Conservation (phyloP, 139 green algal genomes). For the Haematococcus lacustris region DNA sequence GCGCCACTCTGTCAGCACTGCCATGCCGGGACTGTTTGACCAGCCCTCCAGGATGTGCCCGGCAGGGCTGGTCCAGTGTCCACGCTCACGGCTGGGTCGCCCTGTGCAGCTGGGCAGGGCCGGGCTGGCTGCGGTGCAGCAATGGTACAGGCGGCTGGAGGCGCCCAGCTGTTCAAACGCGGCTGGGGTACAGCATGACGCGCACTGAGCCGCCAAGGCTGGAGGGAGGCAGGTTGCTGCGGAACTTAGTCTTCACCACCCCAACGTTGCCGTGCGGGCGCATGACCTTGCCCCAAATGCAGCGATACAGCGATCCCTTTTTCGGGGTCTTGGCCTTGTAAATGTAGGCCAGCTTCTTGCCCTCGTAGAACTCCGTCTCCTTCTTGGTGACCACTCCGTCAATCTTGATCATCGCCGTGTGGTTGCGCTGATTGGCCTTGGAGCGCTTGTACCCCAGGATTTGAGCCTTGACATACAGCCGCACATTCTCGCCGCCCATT, state of each 20-base stretch:
- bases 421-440: slow-evolving; percentile 79
- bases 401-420: slow-evolving; percentile 89
- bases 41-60: no score
- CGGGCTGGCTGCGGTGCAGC: no score
- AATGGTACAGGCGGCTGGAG: no score
- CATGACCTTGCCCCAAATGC: slow-evolving; percentile 92
- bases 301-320: slow-evolving; percentile 85
- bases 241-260: slow-evolving; percentile 90
- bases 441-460: slow-evolving; percentile 63
- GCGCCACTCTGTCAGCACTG: no score
- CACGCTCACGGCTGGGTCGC: no score
- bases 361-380: slow-evolving; percentile 93
- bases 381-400: slow-evolving; percentile 79
- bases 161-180: slow-evolving; percentile 43
- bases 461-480: slow-evolving; percentile 54
- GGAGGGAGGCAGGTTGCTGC: slow-evolving; percentile 86
- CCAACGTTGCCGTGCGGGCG: slow-evolving; percentile 86
- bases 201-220: slow-evolving; percentile 69
- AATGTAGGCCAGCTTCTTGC: slow-evolving; percentile 96
- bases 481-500: slow-evolving; percentile 38
- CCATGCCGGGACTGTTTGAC: no score
- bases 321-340: slow-evolving; percentile 99
- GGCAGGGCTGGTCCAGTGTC: no score
- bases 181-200: slow-evolving; percentile 85
- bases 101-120: no score